Conservation (phyloP, 805 yeast species). For the Metschnikowia borealis region DNA sequence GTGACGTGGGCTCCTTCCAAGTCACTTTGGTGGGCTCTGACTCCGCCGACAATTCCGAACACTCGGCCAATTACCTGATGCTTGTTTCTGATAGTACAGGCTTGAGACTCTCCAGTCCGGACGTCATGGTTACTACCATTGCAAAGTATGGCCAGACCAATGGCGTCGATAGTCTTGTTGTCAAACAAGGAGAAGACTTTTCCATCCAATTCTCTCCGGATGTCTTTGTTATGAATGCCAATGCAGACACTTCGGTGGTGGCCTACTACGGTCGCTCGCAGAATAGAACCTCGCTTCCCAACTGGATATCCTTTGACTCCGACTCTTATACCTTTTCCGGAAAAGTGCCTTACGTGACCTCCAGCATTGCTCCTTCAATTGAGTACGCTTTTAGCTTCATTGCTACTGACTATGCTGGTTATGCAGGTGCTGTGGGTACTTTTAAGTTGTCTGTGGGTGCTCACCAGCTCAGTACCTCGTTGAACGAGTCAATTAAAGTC, state of each 20-base stretch:
- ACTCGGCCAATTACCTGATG: conserved; percentile 51
- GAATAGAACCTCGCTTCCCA: conserved; percentile 85
- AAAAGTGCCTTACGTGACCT: conserved; percentile 80
- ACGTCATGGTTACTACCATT: conserved; percentile 50
- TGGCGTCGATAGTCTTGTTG: conserved; percentile 69
- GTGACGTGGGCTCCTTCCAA: conserved; percentile 39
- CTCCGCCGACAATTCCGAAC: conserved; percentile 41
- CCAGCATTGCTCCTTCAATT: conserved; percentile 83
- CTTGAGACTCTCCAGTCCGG: conserved; percentile 42
- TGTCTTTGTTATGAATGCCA: conserved; percentile 48
- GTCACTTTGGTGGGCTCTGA: conserved; percentile 66
- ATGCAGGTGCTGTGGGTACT: conserved; percentile 60
- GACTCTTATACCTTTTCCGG: conserved; percentile 70
- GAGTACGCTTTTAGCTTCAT: conserved; percentile 65
- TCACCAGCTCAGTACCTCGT: conserved; percentile 69
- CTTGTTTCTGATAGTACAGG: conserved; percentile 58
- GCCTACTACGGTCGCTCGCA: conserved; percentile 78
- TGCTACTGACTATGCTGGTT: conserved; percentile 77
- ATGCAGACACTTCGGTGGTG: conserved; percentile 46
- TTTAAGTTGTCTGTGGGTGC: conserved; percentile 84
- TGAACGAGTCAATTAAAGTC: conserved; percentile 51
- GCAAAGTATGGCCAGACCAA: conserved; percentile 68
- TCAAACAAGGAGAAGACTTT: conserved; percentile 67
- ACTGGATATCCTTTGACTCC: conserved; percentile 75
- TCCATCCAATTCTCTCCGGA: conserved; percentile 57